A percentile compares a stretch with the other conserved stretches of the same genome.
Evolutionary conservation across 805 yeast species (phyloP).

Genomic region (Myxozyma neglecta): DNA sequence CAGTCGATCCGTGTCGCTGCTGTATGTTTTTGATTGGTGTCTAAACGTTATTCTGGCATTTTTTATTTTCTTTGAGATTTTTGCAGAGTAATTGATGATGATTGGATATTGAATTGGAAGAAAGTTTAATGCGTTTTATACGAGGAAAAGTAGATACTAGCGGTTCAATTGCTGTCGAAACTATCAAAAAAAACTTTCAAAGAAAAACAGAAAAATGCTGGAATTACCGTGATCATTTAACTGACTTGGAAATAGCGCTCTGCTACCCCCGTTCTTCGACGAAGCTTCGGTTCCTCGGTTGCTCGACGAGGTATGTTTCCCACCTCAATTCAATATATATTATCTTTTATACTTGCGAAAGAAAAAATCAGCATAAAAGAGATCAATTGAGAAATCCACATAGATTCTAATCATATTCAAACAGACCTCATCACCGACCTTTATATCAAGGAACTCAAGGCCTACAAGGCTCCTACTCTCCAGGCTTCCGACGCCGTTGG

Average conservation of each 20-base stretch:
- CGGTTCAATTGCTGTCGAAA: no score
- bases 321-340: not conserved
- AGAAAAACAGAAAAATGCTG: not conserved
- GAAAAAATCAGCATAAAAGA: not conserved
- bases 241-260: slow-evolving; percentile 13
- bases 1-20: slow-evolving; percentile 27
- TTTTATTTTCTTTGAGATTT: no score
- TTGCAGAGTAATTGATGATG: no score
- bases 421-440: slow-evolving; percentile 74
- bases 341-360: not conserved
- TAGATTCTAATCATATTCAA: not conserved
- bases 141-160: no score
- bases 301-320: slow-evolving; percentile 27
- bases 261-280: slow-evolving; percentile 21
- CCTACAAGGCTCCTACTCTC: slow-evolving; percentile 80
- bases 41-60: no score
- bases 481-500: slow-evolving; percentile 73
- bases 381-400: not conserved
- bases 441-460: slow-evolving; percentile 81
- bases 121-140: no score
- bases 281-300: slow-evolving; percentile 25
- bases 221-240: not conserved
- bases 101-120: no score
- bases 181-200: not conserved
- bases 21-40: slow-evolving; percentile 13